Base-by-base conservation (phyloP, 2,329 filamentous ascomycete species). In the Neospermospora avenae region DNA sequence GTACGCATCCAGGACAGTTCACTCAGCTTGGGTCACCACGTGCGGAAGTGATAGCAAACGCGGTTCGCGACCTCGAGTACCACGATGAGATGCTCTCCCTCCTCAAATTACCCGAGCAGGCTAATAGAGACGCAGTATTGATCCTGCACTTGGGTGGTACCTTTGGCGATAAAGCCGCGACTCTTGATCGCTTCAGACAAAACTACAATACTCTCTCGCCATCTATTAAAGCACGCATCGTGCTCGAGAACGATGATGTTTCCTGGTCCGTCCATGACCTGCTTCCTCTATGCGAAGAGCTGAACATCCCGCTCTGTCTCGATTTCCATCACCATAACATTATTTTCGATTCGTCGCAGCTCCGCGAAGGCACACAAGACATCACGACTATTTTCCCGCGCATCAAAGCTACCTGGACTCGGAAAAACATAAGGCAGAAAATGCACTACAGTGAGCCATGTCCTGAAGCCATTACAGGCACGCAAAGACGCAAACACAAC, bases 301-400 rank as follows among this genome's bases (percentile, higher is more conserved):
- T 97, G n/a, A 90, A 93, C 71, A 96, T 98, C 41, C 93, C 93
- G 0, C 76, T 97, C 0, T 93, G 96, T 1, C 85, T 98, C 11
- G 93, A 98, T 73, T 98, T 85, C 67, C 93, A 98, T 71, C 93
- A 98, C 68, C 91, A 98, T 78, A 97, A 97, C 73, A 97, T 98
- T 67, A 77, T 96, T 8, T 96, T 96, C 69, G 90, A 96, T 71
- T 70, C 81, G 0, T 79, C 78, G 5, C 76, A 89, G 66, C 77
- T 96, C 49, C 86, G 92, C 2, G 93, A 96, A 75, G 92, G 93
- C 0, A 96, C 92, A 0, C 79, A 84, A 20, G 93, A 96, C 67
- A 91, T 98, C 64, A 86, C 89, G 52, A 74, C 79, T 0, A 76
- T 96, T 0, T 95, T 84, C 63, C 86, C 87, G 0, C 85, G 88